Evolutionary conservation across 164 flowering plant genomes (phyloP).

Genomic region (Stephania yunnanensis): DNA sequence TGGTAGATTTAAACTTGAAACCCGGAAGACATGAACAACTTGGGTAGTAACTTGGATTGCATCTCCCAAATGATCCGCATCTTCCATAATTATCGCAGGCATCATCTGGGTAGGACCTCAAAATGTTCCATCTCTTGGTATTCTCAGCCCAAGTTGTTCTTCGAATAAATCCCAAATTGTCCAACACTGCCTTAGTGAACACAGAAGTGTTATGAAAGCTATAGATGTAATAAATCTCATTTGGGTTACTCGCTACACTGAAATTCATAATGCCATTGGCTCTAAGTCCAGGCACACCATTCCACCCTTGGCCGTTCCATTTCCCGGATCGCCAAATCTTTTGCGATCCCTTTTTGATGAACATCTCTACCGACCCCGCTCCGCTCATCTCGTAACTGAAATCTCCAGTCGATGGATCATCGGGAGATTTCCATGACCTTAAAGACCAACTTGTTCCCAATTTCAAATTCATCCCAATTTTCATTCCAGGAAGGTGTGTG

Average conservation of each 20-base stretch:
- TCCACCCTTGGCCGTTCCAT: conserved; percentile 8
- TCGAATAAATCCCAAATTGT: neutral
- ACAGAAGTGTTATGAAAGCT: too few species aligned
- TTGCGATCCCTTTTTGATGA: conserved; percentile 13
- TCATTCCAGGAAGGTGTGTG: neutral
- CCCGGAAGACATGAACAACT: conserved; percentile 14
- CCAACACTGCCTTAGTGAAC: neutral
- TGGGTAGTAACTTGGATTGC: neutral
- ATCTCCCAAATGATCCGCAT: conserved; percentile 6
- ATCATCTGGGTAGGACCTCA: neutral
- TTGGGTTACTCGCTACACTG: neutral
- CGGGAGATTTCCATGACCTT: conserved; percentile 22
- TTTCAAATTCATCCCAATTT: conserved; percentile 32
- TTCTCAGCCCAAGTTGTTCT: neutral
- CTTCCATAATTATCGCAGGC: neutral
- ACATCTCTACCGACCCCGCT: conserved; percentile 21
- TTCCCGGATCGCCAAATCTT: conserved; percentile 25
- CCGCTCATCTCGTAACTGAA: conserved; percentile 18
- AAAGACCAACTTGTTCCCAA: conserved; percentile 29
- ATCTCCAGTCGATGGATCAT: conserved; percentile 18
- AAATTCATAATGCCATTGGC: neutral
- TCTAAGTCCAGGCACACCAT: conserved; percentile 19
- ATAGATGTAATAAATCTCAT: too few species aligned
- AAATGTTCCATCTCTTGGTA: neutral
- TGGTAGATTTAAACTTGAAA: conserved; percentile 2